phyloP scores from a whole-genome alignment of 768 basidiomycete species.

The Botryobasidium botryosum region DNA sequence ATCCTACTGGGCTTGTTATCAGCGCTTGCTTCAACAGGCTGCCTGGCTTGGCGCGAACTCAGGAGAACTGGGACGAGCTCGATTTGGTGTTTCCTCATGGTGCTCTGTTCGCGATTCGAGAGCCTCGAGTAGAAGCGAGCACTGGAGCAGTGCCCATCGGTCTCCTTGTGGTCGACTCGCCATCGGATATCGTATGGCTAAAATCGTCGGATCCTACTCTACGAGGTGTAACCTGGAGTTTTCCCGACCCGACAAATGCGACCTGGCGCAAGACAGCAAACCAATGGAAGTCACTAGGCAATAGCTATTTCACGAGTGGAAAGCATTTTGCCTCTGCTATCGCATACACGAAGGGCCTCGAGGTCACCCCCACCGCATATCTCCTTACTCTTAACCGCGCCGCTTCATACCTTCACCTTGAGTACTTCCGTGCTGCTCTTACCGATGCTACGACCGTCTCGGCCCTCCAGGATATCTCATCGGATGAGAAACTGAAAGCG shows the following conservation, averaged over 20 bases:
- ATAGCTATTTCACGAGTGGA: constrained; percentile 13
- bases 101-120: constrained; percentile 18
- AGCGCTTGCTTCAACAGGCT: constrained; percentile 19
- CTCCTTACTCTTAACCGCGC: constrained; percentile 4
- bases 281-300: constrained; percentile 16
- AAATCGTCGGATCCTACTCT: constrained; percentile 9
- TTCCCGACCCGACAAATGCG: not conserved
- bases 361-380: too few species aligned
- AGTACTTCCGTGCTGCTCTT: not conserved
- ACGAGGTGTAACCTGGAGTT: constrained; percentile 2
- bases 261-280: constrained; percentile 2
- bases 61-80: too few species aligned
- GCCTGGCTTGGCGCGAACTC: constrained; percentile 18
- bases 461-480: too few species aligned
- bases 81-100: constrained; percentile 19
- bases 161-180: constrained; percentile 20
- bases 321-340: constrained; percentile 17
- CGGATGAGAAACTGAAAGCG: not conserved
- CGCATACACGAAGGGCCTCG: constrained; percentile 1
- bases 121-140: constrained; percentile 16
- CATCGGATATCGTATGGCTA: constrained; percentile 18
- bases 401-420: not conserved
- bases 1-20: too few species aligned
- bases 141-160: not conserved
- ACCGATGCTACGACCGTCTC: not conserved